Conservation (phyloP, 148 eudicot species). For the Linanthus parryae region DNA sequence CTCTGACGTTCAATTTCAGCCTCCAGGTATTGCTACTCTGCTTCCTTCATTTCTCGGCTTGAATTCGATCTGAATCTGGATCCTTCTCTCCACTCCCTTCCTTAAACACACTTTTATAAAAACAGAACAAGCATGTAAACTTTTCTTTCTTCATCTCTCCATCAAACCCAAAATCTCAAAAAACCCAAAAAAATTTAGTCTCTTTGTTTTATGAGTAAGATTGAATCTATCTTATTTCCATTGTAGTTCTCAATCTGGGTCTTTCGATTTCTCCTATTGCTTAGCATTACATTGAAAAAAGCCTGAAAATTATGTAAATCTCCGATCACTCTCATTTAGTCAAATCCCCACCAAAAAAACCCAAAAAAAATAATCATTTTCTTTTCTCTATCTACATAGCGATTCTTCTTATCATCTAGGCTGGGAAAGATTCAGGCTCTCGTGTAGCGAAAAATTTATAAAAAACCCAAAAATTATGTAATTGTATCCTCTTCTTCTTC, state of each 20-base stretch:
- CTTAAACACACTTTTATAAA: constrained; percentile 16
- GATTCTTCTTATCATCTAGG: neutral
- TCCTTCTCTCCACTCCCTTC: constrained; percentile 5
- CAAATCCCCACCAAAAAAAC: constrained; percentile 3
- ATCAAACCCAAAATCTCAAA: neutral
- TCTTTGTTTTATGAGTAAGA: neutral
- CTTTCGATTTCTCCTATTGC: constrained; percentile 18
- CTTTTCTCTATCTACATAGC: neutral
- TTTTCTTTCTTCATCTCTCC: neutral
- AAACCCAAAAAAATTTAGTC: neutral
- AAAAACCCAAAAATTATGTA: constrained; percentile 12
- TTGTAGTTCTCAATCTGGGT: constrained; percentile 28
- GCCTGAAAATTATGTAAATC: constrained; percentile 47
- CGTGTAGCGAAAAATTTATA: constrained; percentile 4
- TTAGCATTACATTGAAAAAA: constrained; percentile 40
- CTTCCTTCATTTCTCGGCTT: neutral
- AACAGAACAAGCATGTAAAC: constrained; percentile 14
- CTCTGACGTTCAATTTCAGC: neutral
- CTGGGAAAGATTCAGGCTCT: neutral
- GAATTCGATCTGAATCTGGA: constrained; percentile 9
- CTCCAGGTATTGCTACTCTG: neutral
- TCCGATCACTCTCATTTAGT: neutral
- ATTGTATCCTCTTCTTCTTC: neutral
- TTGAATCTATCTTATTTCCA: neutral
- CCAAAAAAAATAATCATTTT: constrained; percentile 6